Percentiles rank a stretch among this genome's conserved stretches.
Evolutionary conservation across 345 rosid species (phyloP).

Genomic region (Linum lewisii): DNA sequence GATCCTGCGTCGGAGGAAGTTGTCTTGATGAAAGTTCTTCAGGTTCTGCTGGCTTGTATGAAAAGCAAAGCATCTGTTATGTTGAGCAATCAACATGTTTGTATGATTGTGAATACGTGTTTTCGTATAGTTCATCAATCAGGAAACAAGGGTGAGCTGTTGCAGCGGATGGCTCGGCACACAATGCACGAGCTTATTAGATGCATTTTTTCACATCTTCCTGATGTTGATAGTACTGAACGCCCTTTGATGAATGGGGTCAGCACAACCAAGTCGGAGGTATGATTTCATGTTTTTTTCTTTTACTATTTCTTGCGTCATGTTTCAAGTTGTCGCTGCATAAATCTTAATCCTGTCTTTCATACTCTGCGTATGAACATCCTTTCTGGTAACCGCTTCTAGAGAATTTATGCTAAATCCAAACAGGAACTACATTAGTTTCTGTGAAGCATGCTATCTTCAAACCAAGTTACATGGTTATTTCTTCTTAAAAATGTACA

Average conservation of each 20-base stretch:
- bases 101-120: constrained; percentile 94
- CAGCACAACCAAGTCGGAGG: constrained; percentile 52
- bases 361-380: background rate
- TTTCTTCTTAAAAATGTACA: background rate
- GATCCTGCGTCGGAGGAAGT: constrained; percentile 99
- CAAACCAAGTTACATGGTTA: background rate
- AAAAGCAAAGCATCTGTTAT: constrained; percentile 84
- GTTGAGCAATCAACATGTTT: constrained; percentile 94
- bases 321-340: background rate
- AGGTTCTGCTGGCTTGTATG: constrained; percentile 91
- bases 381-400: background rate
- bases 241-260: constrained; percentile 65
- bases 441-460: background rate
- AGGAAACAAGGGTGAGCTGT: constrained; percentile 58
- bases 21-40: constrained; percentile 95
- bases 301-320: background rate
- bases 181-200: constrained; percentile 89
- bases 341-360: background rate
- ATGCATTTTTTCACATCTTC: constrained; percentile 87
- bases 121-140: constrained; percentile 98
- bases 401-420: background rate
- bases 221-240: constrained; percentile 67
- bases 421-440: background rate
- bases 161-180: constrained; percentile 84
- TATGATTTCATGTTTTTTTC: constrained; percentile 20